These are phyloP conservation scores for Nothomitra cinnamomea DNA, from an alignment of 2,329 filamentous ascomycete genomes.

Conservation along the genomic window DNA sequence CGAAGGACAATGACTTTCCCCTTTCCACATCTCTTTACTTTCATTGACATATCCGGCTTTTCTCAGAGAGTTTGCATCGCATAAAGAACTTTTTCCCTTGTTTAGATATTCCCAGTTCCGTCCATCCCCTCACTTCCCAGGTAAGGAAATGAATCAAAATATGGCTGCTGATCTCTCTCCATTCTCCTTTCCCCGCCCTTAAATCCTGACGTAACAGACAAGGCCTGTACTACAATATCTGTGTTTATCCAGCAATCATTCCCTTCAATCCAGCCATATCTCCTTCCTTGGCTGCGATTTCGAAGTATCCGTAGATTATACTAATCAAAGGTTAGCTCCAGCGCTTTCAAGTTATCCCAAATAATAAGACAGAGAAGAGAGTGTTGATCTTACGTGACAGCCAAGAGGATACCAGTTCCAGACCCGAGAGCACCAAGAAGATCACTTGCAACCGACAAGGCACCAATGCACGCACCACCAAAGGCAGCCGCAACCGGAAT, in stretches of 20 bases:
- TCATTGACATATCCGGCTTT: not conserved
- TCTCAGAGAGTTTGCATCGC: not conserved
- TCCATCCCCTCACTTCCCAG: not conserved
- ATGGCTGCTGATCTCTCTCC: not conserved
- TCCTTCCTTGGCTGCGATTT: slow-evolving; percentile 97
- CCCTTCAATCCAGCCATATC: slow-evolving; percentile 68
- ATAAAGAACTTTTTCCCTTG: not conserved
- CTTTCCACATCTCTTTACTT: not conserved
- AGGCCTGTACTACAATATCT: not conserved
- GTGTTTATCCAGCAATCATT: slow-evolving; percentile 37
- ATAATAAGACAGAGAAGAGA: not conserved
- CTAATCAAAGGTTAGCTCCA: slow-evolving; percentile 30
- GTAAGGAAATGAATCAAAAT: not conserved
- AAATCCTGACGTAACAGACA: not conserved
- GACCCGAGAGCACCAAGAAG: slow-evolving; percentile 90
- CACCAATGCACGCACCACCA: slow-evolving; percentile 96
- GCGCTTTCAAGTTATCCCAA: not conserved
- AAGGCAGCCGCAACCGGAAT: slow-evolving; percentile 97
- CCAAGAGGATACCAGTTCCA: slow-evolving; percentile 92
- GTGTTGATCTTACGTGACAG: slow-evolving; percentile 69
- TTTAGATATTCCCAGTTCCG: not conserved
- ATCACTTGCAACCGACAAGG: slow-evolving; percentile 86
- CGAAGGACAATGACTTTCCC: not conserved
- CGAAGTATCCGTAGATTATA: slow-evolving; percentile 99
- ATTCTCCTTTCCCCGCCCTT: not conserved